These are phyloP conservation scores for Didymella pomorum DNA, from an alignment of 2,329 filamentous ascomycete species.

Conservation along the genomic window DNA sequence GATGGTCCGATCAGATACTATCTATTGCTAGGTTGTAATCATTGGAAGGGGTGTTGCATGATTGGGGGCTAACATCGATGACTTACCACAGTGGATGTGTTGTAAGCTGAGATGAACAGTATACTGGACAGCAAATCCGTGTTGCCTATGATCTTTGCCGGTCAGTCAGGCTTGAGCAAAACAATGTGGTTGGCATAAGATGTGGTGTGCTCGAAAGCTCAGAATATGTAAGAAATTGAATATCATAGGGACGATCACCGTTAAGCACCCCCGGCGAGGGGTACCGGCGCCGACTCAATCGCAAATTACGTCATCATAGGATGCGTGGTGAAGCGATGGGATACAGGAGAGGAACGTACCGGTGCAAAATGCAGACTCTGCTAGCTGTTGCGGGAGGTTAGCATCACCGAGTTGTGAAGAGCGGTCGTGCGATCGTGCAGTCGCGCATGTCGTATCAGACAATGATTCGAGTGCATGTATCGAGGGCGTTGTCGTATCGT, in stretches of 20 bases:
- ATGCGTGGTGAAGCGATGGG: constrained; percentile 18
- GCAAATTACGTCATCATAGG: constrained; percentile 98
- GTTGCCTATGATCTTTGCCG: constrained; percentile 11
- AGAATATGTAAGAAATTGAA: constrained; percentile 99
- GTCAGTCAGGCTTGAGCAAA: constrained; percentile 23
- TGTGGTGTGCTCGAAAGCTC: constrained; percentile 57
- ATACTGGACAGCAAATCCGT: neutral
- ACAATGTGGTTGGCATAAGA: neutral
- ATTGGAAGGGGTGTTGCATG: constrained; percentile 56
- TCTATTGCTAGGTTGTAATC: constrained; percentile 72
- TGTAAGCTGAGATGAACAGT: neutral
- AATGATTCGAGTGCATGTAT: no score
- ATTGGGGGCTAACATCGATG: neutral
- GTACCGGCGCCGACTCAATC: constrained; percentile 89
- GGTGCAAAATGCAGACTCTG: constrained; percentile 16
- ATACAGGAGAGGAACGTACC: constrained; percentile 31
- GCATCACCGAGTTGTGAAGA: constrained; percentile 7
- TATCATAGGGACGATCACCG: constrained; percentile 78
- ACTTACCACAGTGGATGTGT: constrained; percentile 8
- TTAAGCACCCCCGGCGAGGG: constrained; percentile 92
- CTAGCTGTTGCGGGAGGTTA: constrained; percentile 17
- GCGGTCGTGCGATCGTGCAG: neutral
- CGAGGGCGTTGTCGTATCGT: neutral
- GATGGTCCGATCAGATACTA: constrained; percentile 66
- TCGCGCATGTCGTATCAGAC: neutral